A percentile compares a stretch with the other conserved stretches of the same genome.
phyloP scores from a whole-genome alignment of 257 asterid genomes.

The Capsicum chinense region DNA sequence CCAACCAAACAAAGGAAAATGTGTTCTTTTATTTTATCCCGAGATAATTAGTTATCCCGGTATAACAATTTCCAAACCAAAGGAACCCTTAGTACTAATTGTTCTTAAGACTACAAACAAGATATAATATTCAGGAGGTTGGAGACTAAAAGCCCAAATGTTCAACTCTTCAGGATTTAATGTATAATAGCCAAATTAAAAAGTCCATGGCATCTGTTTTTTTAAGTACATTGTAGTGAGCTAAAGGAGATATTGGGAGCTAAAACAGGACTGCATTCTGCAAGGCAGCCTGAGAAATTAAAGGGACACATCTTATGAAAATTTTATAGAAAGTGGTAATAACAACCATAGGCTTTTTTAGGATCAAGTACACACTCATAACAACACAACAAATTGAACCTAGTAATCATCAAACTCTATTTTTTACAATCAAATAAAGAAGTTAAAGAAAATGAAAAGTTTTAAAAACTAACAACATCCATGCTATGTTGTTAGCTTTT shows the following conservation, averaged over 20 bases:
- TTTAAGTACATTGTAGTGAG: not conserved
- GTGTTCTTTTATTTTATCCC: too few species aligned
- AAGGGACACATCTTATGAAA: not conserved
- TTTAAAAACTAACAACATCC: not conserved
- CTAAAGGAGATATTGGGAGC: not conserved
- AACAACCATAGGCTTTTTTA: not conserved
- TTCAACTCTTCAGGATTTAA: not conserved
- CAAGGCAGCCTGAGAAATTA: not conserved
- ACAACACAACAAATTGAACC: not conserved
- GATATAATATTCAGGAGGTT: too few species aligned
- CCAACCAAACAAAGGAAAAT: too few species aligned
- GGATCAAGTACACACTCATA: conserved; percentile 20
- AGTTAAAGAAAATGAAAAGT: not conserved
- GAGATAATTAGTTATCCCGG: too few species aligned
- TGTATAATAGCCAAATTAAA: not conserved
- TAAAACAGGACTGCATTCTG: not conserved
- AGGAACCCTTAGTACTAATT: too few species aligned
- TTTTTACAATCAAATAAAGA: not conserved
- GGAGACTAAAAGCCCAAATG: not conserved
- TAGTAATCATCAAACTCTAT: not conserved
- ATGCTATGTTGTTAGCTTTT: not conserved
- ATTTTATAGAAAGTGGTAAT: not conserved
- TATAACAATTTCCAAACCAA: too few species aligned
- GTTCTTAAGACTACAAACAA: too few species aligned
- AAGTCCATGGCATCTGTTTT: too few species aligned